Evolutionary conservation across 139 green algal species (phyloP), one percentile per base, ranked within the genome.

Genomic region (Pedinophyceae sp.): DNA sequence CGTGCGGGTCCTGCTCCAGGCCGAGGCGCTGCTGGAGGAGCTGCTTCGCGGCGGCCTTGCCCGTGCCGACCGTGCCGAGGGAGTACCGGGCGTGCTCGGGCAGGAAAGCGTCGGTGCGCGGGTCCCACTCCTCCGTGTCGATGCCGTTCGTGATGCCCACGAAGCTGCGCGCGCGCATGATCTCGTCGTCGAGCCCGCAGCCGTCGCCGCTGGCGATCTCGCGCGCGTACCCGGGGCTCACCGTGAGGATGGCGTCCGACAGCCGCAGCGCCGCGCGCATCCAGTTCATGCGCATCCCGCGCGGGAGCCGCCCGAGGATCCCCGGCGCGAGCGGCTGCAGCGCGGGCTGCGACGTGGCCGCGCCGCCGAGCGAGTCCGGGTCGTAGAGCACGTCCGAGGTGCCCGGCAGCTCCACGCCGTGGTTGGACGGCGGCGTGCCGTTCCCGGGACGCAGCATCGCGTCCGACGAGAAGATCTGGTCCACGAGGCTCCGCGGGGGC

Each of bases 61-160:
- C 79, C 5, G 29, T 23, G 1, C 3, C 26, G 0, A 68, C 61
- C 30, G 25, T 64, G 3, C 23, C 6, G 10, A 53, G 3, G 30
- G 34, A 51, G 61, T 75, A 91, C 5, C 74, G 73, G 26, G 72
- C 57, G 0, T 25, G 24, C 0, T 27, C 3, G 0, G 77, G 68
- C 46, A 93, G 75, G 20, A 72, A 55, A 19, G 55, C 20, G 62
- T 93, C 83, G 10, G 22, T 49, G 1, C 55, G 25, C 0, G 83
- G 78, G 67, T 85, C 69, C 84, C 81, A 89, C 24, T 65, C 52
- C 18, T 30, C 20, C 0, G 52, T 69, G 58, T 92, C 76, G 4
- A 88, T 48, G 49, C 76, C 76, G 57, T 94, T 89, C 41, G 87
- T 70, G 61, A 89, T 83, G 49, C 71, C 80, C 1, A 27, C 59